A percentile compares a stretch with the other conserved stretches of the same genome.
Conservation (phyloP, 2,329 filamentous ascomycete species). For the Chaetoscypha palmicola region DNA sequence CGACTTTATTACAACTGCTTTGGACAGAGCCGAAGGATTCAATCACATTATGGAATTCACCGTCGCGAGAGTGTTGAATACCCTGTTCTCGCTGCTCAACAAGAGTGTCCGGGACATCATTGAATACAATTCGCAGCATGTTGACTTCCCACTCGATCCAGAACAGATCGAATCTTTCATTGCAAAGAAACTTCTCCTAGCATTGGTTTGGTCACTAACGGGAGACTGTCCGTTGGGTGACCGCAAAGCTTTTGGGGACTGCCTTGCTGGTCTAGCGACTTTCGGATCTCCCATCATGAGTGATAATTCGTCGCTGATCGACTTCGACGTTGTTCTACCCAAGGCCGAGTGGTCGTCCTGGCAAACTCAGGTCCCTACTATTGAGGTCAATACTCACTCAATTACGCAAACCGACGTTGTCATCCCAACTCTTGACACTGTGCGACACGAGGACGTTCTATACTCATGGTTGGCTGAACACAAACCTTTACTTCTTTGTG, state of each 20-base stretch:
- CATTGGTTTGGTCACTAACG: constrained; percentile 90
- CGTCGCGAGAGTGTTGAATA: constrained; percentile 79
- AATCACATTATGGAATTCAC: constrained; percentile 99
- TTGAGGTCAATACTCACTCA: constrained; percentile 97
- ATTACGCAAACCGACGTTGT: constrained; percentile 97
- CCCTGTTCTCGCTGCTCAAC: constrained; percentile 90
- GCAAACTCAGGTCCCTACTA: constrained; percentile 88
- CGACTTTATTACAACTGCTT: constrained; percentile 70
- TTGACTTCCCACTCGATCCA: constrained; percentile 85
- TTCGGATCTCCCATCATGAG: constrained; percentile 78
- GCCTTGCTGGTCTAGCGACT: constrained; percentile 71
- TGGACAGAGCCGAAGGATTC: constrained; percentile 69
- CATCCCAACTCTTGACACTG: constrained; percentile 94
- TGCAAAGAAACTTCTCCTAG: constrained; percentile 88
- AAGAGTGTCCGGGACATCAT: constrained; percentile 88
- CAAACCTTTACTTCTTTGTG: constrained; percentile 92
- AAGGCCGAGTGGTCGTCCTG: constrained; percentile 84
- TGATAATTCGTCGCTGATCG: constrained; percentile 79
- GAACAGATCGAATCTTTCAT: constrained; percentile 87
- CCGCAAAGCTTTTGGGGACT: constrained; percentile 84
- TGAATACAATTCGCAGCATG: constrained; percentile 91
- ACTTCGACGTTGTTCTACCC: constrained; percentile 86
- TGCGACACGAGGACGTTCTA: constrained; percentile 96
- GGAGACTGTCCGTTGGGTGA: constrained; percentile 88
- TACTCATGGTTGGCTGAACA: constrained; percentile 99